Percentiles rank a stretch among this genome's conserved stretches.
These are phyloP conservation scores for Marasmius tenuissimus DNA, from an alignment of 1,284 basidiomycete species.

Conservation along the genomic window DNA sequence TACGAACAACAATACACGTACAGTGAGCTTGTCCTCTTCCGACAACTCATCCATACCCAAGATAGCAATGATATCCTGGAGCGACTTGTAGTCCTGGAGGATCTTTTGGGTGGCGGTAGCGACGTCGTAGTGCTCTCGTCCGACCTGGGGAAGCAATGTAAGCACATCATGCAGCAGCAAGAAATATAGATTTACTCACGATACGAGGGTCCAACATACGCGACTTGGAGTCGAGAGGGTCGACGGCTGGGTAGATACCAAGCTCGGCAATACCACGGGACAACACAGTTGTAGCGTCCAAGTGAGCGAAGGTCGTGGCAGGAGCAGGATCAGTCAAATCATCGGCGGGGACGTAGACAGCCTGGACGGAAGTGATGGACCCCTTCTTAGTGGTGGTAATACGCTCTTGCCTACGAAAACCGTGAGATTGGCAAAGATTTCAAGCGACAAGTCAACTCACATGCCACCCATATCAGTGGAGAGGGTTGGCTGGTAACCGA, in stretches of 20 bases:
- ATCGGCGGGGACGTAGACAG: conserved; percentile 99
- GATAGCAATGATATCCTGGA: conserved; percentile 96
- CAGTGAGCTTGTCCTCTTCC: conserved; percentile 98
- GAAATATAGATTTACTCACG: conserved; percentile 49
- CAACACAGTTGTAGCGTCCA: conserved; percentile 99
- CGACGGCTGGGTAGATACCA: conserved; percentile 99
- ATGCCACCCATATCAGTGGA: conserved; percentile 99
- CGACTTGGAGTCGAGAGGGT: conserved; percentile 98
- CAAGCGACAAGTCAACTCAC: conserved; percentile 51
- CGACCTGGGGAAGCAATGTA: conserved; percentile 45
- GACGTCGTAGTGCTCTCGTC: conserved; percentile 91
- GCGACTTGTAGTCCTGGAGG: conserved; percentile 99
- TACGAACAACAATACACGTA: conserved; percentile 35
- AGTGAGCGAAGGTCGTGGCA: conserved; percentile 98
- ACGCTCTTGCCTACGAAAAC: conserved; percentile 80
- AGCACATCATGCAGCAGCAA: not conserved
- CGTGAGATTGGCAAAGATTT: not conserved
- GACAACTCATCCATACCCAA: conserved; percentile 99
- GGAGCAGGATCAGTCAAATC: conserved; percentile 99
- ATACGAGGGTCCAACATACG: conserved; percentile 99
- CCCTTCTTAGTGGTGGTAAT: conserved; percentile 99
- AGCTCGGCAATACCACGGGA: conserved; percentile 99
- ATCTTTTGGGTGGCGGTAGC: conserved; percentile 97
- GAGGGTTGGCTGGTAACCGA: conserved; percentile 99
- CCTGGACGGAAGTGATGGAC: conserved; percentile 99